Conservation (phyloP, 768 basidiomycete species). For the Leccinum aurantiacum region DNA sequence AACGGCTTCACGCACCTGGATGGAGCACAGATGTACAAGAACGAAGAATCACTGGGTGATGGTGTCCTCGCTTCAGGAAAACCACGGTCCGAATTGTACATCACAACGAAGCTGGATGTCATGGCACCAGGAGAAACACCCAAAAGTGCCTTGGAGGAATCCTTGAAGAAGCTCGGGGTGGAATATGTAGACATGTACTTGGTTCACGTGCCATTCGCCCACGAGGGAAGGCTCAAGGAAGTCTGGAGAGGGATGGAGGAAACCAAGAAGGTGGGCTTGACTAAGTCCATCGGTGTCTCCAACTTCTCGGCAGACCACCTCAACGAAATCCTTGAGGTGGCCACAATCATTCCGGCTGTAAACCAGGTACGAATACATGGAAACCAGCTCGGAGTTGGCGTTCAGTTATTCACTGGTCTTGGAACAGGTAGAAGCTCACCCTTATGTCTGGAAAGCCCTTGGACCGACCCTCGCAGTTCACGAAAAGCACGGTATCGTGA, state of each 20-base stretch:
- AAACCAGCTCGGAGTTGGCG: slow-evolving; percentile 45
- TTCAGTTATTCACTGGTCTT: slow-evolving; percentile 9
- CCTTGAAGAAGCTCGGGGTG: slow-evolving; percentile 52
- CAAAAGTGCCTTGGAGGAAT: slow-evolving; percentile 46
- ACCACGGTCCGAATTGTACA: slow-evolving; percentile 54
- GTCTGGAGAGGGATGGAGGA: slow-evolving; percentile 65
- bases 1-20: slow-evolving; percentile 62
- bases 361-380: slow-evolving; percentile 45
- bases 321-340: slow-evolving; percentile 42
- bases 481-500: slow-evolving; percentile 38
- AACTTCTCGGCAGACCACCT: slow-evolving; percentile 49
- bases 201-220: slow-evolving; percentile 48
- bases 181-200: slow-evolving; percentile 64
- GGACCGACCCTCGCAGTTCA: slow-evolving; percentile 36
- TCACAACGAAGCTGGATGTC: slow-evolving; percentile 55
- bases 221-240: slow-evolving; percentile 45
- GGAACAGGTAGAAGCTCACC: slow-evolving; percentile 52
- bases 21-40: slow-evolving; percentile 57
- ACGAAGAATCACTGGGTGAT: slow-evolving; percentile 52
- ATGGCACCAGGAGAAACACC: slow-evolving; percentile 45
- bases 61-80: slow-evolving; percentile 52
- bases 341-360: slow-evolving; percentile 48
- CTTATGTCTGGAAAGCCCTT: slow-evolving; percentile 48
- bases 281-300: slow-evolving; percentile 52
- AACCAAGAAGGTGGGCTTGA: slow-evolving; percentile 40